These are phyloP conservation scores for Allantophomopsis lycopodina DNA, from an alignment of 2,329 filamentous ascomycete genomes.

Conservation along the genomic window DNA sequence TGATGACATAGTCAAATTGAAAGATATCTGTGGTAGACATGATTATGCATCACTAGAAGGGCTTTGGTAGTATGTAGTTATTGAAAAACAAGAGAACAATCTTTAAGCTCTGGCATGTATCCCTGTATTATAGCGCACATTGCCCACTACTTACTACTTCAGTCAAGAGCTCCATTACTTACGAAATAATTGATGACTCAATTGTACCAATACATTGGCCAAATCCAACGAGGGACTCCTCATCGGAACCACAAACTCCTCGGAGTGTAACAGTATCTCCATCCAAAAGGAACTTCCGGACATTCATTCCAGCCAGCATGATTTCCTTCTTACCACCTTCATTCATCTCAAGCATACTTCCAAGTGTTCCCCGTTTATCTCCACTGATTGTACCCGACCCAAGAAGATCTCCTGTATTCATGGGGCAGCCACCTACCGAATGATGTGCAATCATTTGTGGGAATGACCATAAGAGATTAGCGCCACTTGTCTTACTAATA, in stretches of 20 bases:
- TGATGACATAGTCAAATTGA: no score
- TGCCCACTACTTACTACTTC: no score
- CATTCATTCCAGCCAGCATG: slow-evolving; percentile 46
- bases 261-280: slow-evolving; percentile 56
- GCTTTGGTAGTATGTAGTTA: no score
- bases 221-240: slow-evolving; percentile 60
- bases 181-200: slow-evolving; percentile 2
- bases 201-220: slow-evolving; percentile 59
- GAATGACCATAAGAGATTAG: slow-evolving; percentile 68
- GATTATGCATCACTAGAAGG: no score
- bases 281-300: slow-evolving; percentile 60
- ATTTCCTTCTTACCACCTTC: slow-evolving; percentile 53
- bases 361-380: slow-evolving; percentile 37
- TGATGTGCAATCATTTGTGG: slow-evolving; percentile 75
- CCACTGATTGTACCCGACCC: slow-evolving; percentile 73
- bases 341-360: slow-evolving; percentile 61
- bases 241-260: slow-evolving; percentile 48
- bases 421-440: slow-evolving; percentile 59
- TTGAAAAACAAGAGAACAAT: no score
- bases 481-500: slow-evolving; percentile 45
- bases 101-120: no score
- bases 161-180: no score
- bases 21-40: no score
- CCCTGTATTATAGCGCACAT: no score
- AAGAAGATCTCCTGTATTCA: slow-evolving; percentile 61